phyloP scores from a whole-genome alignment of 805 yeast genomes.

The Geotrichum ghanense region DNA sequence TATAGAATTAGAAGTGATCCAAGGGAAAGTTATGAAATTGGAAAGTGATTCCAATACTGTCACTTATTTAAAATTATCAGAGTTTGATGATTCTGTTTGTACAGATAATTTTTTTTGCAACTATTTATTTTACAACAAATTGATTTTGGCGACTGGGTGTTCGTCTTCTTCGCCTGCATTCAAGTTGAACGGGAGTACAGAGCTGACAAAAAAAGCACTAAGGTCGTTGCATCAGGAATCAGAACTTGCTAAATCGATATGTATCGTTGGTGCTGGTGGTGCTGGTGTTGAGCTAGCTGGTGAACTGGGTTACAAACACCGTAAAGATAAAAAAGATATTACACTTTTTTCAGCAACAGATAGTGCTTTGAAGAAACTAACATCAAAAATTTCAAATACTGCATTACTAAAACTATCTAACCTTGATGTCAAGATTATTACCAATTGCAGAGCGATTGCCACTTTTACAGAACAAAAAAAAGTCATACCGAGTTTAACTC shows the following conservation, averaged over 20 bases:
- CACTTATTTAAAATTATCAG: no score
- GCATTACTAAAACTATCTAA: slow-evolving; percentile 10
- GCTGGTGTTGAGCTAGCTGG: slow-evolving; percentile 41
- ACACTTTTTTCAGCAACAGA: slow-evolving; percentile 14
- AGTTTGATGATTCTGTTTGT: slow-evolving; percentile 5
- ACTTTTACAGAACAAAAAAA: slow-evolving; percentile 2
- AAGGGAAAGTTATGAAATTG: slow-evolving; percentile 8
- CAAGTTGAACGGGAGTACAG: slow-evolving; percentile 7
- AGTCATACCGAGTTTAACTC: no score
- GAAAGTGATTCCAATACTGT: no score
- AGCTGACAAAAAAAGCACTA: slow-evolving; percentile 7
- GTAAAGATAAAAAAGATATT: slow-evolving; percentile 28
- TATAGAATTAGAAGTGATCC: slow-evolving; percentile 6
- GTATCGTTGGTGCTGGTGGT: slow-evolving; percentile 43
- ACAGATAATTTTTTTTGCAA: no score
- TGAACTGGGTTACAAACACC: slow-evolving; percentile 31
- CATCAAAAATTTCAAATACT: slow-evolving; percentile 6
- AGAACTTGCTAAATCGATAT: slow-evolving; percentile 27
- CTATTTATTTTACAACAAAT: slow-evolving; percentile 8
- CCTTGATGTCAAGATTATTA: slow-evolving; percentile 13
- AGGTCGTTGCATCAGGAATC: slow-evolving; percentile 18
- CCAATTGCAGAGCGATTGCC: slow-evolving; percentile 4
- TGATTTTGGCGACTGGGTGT: slow-evolving; percentile 16
- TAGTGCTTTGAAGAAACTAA: slow-evolving; percentile 10
- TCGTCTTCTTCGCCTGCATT: slow-evolving; percentile 6